Percentiles rank a stretch among this genome's conserved stretches.
Evolutionary conservation across 305 asterid species (phyloP).

Genomic region (Nicotiana rustica): DNA sequence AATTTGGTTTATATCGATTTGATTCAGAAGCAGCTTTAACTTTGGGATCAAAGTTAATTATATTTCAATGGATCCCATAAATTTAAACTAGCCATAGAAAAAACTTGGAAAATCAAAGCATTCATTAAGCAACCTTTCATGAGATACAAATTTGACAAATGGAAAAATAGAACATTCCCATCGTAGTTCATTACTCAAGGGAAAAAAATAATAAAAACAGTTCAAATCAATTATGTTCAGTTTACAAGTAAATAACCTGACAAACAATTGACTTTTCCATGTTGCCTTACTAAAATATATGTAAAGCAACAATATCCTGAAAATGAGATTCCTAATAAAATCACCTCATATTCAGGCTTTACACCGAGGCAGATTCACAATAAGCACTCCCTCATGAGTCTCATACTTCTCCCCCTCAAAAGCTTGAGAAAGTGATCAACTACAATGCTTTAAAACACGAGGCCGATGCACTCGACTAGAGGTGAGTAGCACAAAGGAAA

Average conservation of each 20-base stretch:
- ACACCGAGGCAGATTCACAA: neutral
- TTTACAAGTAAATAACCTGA: conserved; percentile 21
- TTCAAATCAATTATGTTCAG: conserved; percentile 19
- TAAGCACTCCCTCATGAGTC: conserved; percentile 31
- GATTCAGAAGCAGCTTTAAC: neutral
- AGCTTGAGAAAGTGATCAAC: conserved; percentile 21
- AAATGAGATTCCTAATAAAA: conserved; percentile 35
- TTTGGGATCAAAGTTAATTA: neutral
- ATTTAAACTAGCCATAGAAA: neutral
- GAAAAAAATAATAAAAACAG: neutral
- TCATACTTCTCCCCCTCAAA: neutral
- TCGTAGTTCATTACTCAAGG: neutral
- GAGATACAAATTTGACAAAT: conserved; percentile 5
- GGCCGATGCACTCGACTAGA: conserved; percentile 19
- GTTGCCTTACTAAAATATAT: conserved; percentile 24
- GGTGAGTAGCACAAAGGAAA: conserved; percentile 24
- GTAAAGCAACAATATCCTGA: conserved; percentile 32
- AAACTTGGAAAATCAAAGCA: neutral
- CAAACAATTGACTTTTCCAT: conserved; percentile 5
- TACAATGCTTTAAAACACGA: conserved; percentile 11
- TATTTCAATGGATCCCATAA: neutral
- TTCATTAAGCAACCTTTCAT: neutral
- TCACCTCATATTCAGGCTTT: conserved; percentile 32
- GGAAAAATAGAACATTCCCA: neutral
- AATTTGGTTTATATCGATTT: neutral